Evolutionary conservation across 2,329 filamentous ascomycete species (phyloP), one percentile per base, ranked within the genome.

Genomic region (Hypoxylon sp.): DNA sequence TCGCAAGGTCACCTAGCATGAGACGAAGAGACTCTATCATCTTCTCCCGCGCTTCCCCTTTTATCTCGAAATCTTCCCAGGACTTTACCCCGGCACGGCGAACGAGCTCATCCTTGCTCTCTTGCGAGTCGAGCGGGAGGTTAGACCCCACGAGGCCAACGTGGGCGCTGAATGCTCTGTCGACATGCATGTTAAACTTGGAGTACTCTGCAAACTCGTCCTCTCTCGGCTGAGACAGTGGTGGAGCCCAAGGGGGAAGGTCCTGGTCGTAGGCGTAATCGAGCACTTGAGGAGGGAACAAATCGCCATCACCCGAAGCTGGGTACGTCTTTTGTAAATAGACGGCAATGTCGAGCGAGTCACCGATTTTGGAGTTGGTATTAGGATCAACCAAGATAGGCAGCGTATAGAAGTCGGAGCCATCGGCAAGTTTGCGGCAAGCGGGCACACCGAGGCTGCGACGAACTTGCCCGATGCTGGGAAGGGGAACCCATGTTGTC

Each of bases 291-390:
- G 39, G 8, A 2, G 39, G 39, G 9, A 44, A 44, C 8, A 44
- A 44, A 22, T 44, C 39, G 17, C 39, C 39, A 44, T 19, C 39
- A 9, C 39, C 39, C 5, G 13, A 22, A 19, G 10, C 64, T 0
- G 62, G 62, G 48, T 66, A 69, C 10, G 31, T 66, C 33, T 63
- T 54, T 10, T 69, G 35, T 1, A 91, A 81, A 70, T 90, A 86
- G 17, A 84, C 78, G 4, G 89, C 89, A 66, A 91, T 91, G 51
- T 91, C 89, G 72, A 90, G 89, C 1, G 88, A 87, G 77, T 91
- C 89, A 3, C 89, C 89, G 1, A 90, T 57, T 0, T 80, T 57
- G 0, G 77, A 65, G 3, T 74, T 74, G 0, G 83, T 84, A 26
- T 72, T 63, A 0, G 80, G 76, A 52, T 90, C 86, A 0, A 79